A percentile compares a stretch with the other conserved stretches of the same genome.
These are phyloP conservation scores for Colletotrichum melonis DNA, from an alignment of 2,329 filamentous ascomycete genomes.

Conservation along the genomic window DNA sequence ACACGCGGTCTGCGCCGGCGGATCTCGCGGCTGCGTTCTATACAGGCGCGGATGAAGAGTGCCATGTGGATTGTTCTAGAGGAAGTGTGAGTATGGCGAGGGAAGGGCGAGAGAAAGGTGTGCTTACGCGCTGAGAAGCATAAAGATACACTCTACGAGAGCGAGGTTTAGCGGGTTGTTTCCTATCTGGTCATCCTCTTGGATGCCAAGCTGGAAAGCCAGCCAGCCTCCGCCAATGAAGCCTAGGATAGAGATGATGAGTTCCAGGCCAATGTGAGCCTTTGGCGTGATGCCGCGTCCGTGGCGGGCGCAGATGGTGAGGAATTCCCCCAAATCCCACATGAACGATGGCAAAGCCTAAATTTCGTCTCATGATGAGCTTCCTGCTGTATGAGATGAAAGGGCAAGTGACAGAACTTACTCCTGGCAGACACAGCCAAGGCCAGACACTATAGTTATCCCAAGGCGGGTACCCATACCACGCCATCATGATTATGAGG, in stretches of 20 bases:
- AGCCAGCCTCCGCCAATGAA: neutral
- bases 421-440: constrained; percentile 1
- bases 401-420: neutral
- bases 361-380: neutral
- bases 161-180: neutral
- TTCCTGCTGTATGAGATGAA: neutral
- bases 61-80: constrained; percentile 39
- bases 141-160: constrained; percentile 4
- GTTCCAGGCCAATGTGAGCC: constrained; percentile 42
- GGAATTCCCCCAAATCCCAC: constrained; percentile 42
- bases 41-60: constrained; percentile 43
- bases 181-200: neutral
- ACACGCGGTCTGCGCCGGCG: constrained; percentile 35
- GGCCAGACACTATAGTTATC: neutral
- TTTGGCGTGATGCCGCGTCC: constrained; percentile 41
- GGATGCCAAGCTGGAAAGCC: neutral
- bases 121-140: constrained; percentile 11
- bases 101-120: neutral
- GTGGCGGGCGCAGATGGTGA: constrained; percentile 39
- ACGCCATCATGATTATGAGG: constrained; percentile 21
- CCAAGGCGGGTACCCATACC: neutral
- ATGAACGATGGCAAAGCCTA: constrained; percentile 32
- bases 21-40: constrained; percentile 38
- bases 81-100: neutral
- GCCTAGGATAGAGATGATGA: constrained; percentile 36